Evolutionary conservation across 371 early-diverging fungal genomes (phyloP), one percentile per base, ranked within the genome.

Genomic region (Syncephalastrum monosporum): DNA sequence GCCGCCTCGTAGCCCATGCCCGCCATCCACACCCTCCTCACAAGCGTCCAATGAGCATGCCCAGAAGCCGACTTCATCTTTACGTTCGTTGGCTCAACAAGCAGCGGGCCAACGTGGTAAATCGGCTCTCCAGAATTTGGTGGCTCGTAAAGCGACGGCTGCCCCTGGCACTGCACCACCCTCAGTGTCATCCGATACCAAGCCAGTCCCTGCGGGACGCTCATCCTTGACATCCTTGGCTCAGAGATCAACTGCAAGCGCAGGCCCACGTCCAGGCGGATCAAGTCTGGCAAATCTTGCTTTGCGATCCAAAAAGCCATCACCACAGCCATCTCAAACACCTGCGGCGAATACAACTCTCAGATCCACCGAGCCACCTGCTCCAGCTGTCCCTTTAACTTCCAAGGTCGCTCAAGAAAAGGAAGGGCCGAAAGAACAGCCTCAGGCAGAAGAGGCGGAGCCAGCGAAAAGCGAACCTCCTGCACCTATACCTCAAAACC

Each of bases 161-260:
- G 54, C 49, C 53, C 48, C 53, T 53, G 15, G 42, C 19, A 15
- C 24, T 33, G 16, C 59, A 10, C 3, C 42, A 42, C 4, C 54
- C 14, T 43, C 54, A 42, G 16, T 16, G 7, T 12, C 10, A 6
- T 33, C 38, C 12, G 8, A 33, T 33, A 54, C 23, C 54, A 27
- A 42, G 16, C 15, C 17, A 57, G 44, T 56, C 41, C 6, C 21
- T 15, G 12, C 56, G 23, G 50, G 59, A 59, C 33, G 56, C 16
- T 53, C 64, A 5, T 68, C 74, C 15, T 57, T 79, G 15, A 61
- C 69, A 4, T 56, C 65, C 17, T 57, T 77, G 44, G 72, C 73
- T 7, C 65, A 72, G 53, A 62, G 60, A 14, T 65, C 69, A 14
- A 17, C 56, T 0, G 19, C 60, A 5, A 43, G 50, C 5, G 38